These are phyloP conservation scores for Tricholoma sp. DNA, from an alignment of 768 basidiomycete species.

Conservation along the genomic window DNA sequence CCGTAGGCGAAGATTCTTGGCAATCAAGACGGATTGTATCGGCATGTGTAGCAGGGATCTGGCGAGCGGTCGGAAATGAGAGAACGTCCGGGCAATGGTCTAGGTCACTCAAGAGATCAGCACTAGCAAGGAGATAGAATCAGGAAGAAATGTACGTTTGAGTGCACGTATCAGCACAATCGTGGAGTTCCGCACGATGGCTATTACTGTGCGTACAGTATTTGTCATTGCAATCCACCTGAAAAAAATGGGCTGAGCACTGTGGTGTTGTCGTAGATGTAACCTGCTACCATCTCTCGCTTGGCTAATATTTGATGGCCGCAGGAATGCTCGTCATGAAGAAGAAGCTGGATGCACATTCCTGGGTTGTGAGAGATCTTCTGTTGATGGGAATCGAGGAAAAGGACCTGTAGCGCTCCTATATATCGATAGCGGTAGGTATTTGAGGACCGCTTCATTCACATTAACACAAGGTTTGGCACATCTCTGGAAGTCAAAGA, in stretches of 20 bases:
- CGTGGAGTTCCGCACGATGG: conserved; percentile 28
- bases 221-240: conserved; percentile 46
- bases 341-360: conserved; percentile 28
- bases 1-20: neutral
- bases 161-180: conserved; percentile 31
- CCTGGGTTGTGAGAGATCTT: neutral
- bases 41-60: neutral
- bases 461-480: neutral
- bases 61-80: neutral
- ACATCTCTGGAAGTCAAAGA: neutral
- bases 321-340: conserved; percentile 29
- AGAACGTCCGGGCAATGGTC: neutral
- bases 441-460: neutral
- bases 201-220: conserved; percentile 35
- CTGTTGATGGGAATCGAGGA: neutral
- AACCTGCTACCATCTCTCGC: conserved; percentile 27
- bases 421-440: neutral
- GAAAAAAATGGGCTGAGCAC: neutral
- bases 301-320: conserved; percentile 22
- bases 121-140: neutral
- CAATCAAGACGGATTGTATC: neutral
- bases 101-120: neutral
- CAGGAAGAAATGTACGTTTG: conserved; percentile 26
- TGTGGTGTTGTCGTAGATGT: neutral
- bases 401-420: neutral